Conservation (phyloP, 495 filamentous ascomycete species). For the Bryoglossum gracile region DNA sequence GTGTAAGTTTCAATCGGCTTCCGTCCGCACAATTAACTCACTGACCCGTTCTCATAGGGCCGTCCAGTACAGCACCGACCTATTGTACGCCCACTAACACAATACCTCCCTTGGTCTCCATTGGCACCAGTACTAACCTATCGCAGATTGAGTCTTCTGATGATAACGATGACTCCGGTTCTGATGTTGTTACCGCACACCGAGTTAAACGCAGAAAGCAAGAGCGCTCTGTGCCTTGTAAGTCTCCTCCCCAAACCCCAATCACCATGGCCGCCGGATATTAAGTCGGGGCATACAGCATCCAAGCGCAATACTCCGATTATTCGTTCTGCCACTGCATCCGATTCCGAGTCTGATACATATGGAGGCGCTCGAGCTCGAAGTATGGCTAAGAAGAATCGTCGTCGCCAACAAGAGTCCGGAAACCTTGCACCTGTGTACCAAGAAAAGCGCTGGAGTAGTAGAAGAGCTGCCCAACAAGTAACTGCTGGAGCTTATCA, state of each 20-base stretch:
- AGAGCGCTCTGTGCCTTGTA: constrained; percentile 42
- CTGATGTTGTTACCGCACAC: constrained; percentile 49
- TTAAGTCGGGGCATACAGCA: constrained; percentile 34
- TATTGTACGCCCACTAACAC: constrained; percentile 35
- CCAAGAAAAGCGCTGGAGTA: constrained; percentile 83
- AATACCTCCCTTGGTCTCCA: not conserved
- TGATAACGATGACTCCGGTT: constrained; percentile 59
- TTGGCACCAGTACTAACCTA: constrained; percentile 8
- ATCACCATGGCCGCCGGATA: constrained; percentile 12
- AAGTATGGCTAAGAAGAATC: constrained; percentile 60
- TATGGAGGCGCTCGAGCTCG: constrained; percentile 69
- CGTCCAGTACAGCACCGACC: constrained; percentile 43
- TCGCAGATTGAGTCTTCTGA: constrained; percentile 27
- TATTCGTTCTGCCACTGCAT: constrained; percentile 47
- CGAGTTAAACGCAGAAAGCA: constrained; percentile 42
- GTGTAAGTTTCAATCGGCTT: constrained; percentile 57
- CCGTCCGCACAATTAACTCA: constrained; percentile 34
- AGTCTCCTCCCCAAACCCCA: constrained; percentile 18
- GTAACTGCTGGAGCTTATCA: constrained; percentile 85
- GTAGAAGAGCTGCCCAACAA: constrained; percentile 74
- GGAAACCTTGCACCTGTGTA: constrained; percentile 48
- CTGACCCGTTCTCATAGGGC: constrained; percentile 30
- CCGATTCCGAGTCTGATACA: constrained; percentile 61
- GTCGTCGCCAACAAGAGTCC: constrained; percentile 56
- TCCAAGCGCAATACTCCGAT: constrained; percentile 58